Evolutionary conservation across 176 grass and related monocot species (phyloP).

Genomic region (Eleusine coracana): DNA sequence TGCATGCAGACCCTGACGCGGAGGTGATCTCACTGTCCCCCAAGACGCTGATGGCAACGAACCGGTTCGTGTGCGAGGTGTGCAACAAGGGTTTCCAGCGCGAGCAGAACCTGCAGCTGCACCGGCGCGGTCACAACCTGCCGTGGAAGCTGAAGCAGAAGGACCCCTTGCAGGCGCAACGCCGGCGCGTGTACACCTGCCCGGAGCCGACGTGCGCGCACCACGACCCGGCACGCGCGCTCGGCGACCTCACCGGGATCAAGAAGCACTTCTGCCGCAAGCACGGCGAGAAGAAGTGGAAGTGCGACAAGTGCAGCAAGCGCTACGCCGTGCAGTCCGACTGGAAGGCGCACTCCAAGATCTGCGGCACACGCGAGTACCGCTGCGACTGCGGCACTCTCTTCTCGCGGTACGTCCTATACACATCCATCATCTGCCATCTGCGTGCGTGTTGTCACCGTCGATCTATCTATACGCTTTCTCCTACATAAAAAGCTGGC

Average conservation of each 20-base stretch:
- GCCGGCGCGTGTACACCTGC: slow-evolving; percentile 92
- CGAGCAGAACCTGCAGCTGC: slow-evolving; percentile 99
- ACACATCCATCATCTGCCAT: too few species aligned
- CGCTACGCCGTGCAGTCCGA: slow-evolving; percentile 97
- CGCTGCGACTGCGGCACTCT: slow-evolving; percentile 98
- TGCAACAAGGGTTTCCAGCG: slow-evolving; percentile 99
- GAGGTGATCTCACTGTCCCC: slow-evolving; percentile 94
- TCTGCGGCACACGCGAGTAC: slow-evolving; percentile 96
- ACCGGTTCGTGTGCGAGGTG: slow-evolving; percentile 97
- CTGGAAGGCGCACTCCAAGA: slow-evolving; percentile 98
- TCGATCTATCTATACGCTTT: not conserved
- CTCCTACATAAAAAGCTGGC: not conserved
- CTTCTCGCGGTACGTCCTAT: slow-evolving; percentile 74
- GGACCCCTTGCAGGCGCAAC: slow-evolving; percentile 55
- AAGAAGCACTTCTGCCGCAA: slow-evolving; percentile 99
- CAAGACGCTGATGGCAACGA: slow-evolving; percentile 89
- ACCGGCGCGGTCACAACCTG: slow-evolving; percentile 93
- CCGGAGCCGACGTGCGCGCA: slow-evolving; percentile 94
- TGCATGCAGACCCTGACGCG: slow-evolving; percentile 75
- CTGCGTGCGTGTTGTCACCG: not conserved
- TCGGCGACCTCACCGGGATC: slow-evolving; percentile 94
- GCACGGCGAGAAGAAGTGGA: slow-evolving; percentile 99
- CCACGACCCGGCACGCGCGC: slow-evolving; percentile 80
- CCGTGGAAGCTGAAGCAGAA: slow-evolving; percentile 99
- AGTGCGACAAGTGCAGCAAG: slow-evolving; percentile 99